Evolutionary conservation across 2,329 filamentous ascomycete genomes (phyloP).

Genomic region (Madurella fahalii): DNA sequence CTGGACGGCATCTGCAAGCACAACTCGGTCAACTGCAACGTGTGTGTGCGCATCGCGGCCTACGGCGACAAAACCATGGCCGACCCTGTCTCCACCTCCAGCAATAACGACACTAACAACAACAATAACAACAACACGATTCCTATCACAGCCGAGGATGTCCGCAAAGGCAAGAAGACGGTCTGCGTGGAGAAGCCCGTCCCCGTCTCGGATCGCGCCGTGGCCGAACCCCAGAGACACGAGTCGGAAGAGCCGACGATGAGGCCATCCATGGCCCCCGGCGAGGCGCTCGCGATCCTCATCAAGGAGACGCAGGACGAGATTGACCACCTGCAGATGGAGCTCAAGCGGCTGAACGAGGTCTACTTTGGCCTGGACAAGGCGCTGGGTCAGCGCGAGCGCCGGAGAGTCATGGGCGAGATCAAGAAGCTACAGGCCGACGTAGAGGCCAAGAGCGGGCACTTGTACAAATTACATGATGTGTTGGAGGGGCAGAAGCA

Average conservation of each 20-base stretch:
- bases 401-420: constrained; percentile 55
- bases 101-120: constrained; percentile 27
- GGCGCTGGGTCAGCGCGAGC: constrained; percentile 59
- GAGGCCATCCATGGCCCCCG: constrained; percentile 65
- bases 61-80: constrained; percentile 16
- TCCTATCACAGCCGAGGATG: constrained; percentile 35
- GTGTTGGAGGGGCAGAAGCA: constrained; percentile 76
- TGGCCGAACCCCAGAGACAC: constrained; percentile 17
- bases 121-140: constrained; percentile 23
- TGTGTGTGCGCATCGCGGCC: constrained; percentile 51
- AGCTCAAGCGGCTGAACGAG: constrained; percentile 52
- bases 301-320: constrained; percentile 81
- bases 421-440: constrained; percentile 59
- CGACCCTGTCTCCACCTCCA: neutral
- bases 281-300: constrained; percentile 71
- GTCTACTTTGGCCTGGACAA: constrained; percentile 63
- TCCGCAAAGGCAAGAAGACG: constrained; percentile 48
- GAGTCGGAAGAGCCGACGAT: constrained; percentile 49
- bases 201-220: constrained; percentile 56
- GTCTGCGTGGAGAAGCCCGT: constrained; percentile 61
- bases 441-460: constrained; percentile 69
- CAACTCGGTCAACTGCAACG: constrained; percentile 52
- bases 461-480: constrained; percentile 80
- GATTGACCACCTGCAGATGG: constrained; percentile 68
- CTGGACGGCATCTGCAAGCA: constrained; percentile 53